Percentiles rank a stretch among this genome's conserved stretches.
Conservation (phyloP, 2,329 filamentous ascomycete genomes). For the Curvularia hawaiiensis region DNA sequence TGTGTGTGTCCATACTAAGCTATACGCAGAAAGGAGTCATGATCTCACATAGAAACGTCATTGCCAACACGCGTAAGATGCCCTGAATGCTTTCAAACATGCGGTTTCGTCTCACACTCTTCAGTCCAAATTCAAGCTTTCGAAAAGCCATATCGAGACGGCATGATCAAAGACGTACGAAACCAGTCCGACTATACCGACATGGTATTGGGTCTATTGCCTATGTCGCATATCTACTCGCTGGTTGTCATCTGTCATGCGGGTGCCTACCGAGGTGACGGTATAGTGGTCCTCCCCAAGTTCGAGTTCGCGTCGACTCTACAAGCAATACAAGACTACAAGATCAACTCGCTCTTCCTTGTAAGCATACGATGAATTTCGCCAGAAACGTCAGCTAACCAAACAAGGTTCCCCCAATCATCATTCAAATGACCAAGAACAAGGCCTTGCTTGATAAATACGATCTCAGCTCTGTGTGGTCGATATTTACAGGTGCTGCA, state of each 20-base stretch:
- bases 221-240: conserved; percentile 82
- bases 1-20: conserved; percentile 12
- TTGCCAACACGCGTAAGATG: conserved; percentile 65
- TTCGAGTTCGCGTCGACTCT: conserved; percentile 75
- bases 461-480: conserved; percentile 70
- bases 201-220: conserved; percentile 70
- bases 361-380: conserved; percentile 50
- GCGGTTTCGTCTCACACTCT: conserved; percentile 1
- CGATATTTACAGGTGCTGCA: conserved; percentile 76
- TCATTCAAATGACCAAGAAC: conserved; percentile 75
- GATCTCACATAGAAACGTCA: conserved; percentile 80
- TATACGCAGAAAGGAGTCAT: conserved; percentile 74
- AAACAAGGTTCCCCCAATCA: conserved; percentile 74
- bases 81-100: neutral
- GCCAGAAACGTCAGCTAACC: conserved; percentile 11
- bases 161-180: conserved; percentile 35
- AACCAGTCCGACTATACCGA: conserved; percentile 55
- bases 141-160: conserved; percentile 55
- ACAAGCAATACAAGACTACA: conserved; percentile 68
- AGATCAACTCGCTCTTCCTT: conserved; percentile 70
- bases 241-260: conserved; percentile 72
- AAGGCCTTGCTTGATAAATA: conserved; percentile 66
- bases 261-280: conserved; percentile 72
- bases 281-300: conserved; percentile 72
- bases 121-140: conserved; percentile 62